These are phyloP conservation scores for Fusarium phyllophilum DNA, from an alignment of 2,329 filamentous ascomycete genomes.

Conservation along the genomic window DNA sequence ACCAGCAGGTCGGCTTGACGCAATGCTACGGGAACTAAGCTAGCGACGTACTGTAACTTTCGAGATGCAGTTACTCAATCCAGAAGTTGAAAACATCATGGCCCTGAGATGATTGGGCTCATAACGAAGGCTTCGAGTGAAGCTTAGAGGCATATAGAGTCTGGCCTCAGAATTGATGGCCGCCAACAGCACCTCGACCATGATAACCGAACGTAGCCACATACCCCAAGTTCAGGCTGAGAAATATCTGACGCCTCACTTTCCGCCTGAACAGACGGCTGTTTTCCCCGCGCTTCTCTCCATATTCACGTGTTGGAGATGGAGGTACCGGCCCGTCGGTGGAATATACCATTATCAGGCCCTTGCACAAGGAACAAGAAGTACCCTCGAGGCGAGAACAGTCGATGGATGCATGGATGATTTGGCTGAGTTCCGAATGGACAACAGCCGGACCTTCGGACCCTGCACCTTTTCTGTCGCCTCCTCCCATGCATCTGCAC, in stretches of 20 bases:
- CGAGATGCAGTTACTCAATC: constrained; percentile 9
- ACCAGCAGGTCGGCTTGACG: constrained; percentile 40
- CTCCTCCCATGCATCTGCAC: constrained; percentile 13
- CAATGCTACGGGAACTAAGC: constrained; percentile 34
- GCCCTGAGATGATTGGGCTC: constrained; percentile 1
- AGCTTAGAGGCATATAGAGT: constrained; percentile 9
- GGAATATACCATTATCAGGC: constrained; percentile 21
- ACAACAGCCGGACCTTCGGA: constrained; percentile 2
- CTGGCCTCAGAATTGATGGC: constrained; percentile 35
- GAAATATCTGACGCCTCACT: constrained; percentile 32
- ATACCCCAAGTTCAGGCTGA: constrained; percentile 6
- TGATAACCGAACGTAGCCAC: constrained; percentile 5
- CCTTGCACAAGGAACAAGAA: constrained; percentile 12
- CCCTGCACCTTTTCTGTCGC: constrained; percentile 14
- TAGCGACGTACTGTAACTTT: constrained; percentile 7
- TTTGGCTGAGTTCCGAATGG: constrained; percentile 30
- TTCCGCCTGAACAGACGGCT: constrained; percentile 12
- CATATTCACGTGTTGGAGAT: constrained; percentile 4
- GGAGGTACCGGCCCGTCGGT: constrained; percentile 13
- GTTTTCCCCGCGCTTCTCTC: constrained; percentile 1
- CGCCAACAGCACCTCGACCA: constrained; percentile 1
- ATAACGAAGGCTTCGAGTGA: constrained; percentile 11
- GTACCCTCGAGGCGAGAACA: neutral
- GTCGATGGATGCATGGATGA: constrained; percentile 16
- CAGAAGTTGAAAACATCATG: constrained; percentile 29